phyloP scores from a whole-genome alignment of 2,329 filamentous ascomycete species.

The Monilinia laxa region DNA sequence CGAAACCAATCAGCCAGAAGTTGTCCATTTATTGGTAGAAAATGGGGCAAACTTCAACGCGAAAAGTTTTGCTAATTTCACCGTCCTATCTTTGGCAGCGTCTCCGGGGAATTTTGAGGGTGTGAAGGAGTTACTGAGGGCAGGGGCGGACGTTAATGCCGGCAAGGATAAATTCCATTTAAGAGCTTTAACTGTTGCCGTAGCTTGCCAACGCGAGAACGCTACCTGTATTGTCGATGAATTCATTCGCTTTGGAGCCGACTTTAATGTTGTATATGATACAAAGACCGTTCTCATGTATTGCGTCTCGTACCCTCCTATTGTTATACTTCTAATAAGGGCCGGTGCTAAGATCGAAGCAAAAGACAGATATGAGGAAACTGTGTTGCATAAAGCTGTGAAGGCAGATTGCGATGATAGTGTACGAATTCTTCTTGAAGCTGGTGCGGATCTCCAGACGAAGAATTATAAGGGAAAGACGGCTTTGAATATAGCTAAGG shows the following conservation, averaged over 20 bases:
- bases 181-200: neutral
- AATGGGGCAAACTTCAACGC: constrained; percentile 8
- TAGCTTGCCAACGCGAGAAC: neutral
- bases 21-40: neutral
- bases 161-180: neutral
- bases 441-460: neutral
- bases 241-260: neutral
- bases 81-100: neutral
- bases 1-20: neutral
- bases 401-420: constrained; percentile 2
- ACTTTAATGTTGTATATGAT: neutral
- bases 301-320: neutral
- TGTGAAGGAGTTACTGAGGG: neutral
- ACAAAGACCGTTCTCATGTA: neutral
- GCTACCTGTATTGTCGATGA: neutral
- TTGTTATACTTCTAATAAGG: neutral
- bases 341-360: neutral
- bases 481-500: neutral
- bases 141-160: constrained; percentile 14
- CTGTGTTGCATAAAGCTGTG: constrained; percentile 4
- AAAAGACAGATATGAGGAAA: neutral
- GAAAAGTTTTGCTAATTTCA: neutral
- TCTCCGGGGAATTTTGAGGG: neutral
- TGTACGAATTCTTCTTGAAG: constrained; percentile 4
- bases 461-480: constrained; percentile 1